Evolutionary conservation across 2,329 filamentous ascomycete genomes (phyloP), one percentile per base, ranked within the genome.

Genomic region (Talaromyces sp.): DNA sequence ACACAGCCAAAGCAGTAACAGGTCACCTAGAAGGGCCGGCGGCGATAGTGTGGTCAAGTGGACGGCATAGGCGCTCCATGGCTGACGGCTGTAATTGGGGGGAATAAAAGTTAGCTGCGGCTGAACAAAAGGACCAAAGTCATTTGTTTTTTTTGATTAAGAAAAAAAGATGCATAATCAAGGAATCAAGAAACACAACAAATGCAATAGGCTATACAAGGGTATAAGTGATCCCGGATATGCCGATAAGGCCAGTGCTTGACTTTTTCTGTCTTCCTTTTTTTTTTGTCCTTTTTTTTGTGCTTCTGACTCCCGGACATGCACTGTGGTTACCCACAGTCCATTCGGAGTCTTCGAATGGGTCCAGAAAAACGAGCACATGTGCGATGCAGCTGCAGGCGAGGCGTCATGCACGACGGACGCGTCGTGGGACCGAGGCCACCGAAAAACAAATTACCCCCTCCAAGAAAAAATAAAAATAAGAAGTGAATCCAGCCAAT

Each of bases 21-120:
- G 82, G 73, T 97, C 93, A 62, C 90, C 82, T 43, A 88, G 71
- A 57, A 96, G 86, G 27, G 92, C 90, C 67, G 95, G 86, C 35
- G 92, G 94, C 40, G 91, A 95, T 68, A 97, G 87, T 14, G 93
- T 97, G 22, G 93, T 94, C 68, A 96, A 80, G 75, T 97, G 90
- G 55, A 97, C 86, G 46, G 93, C 91, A 71, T 97, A 97, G 11
- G 90, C 89, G 75, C 88, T 96, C 91, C 92, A 97, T 44, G 85
- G 88, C 71, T 97, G 93, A 68, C 90, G 90, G 65, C 92, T 96
- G 16, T 9, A 19, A 32, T 32, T 13, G 16, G 6, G 10, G 17
- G 65, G 45, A 55, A 43, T 57, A 55, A 49, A 52, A 42, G 64
- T 71, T 68, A 71, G 68, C 24, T 27, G 24, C 63, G 51, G 47